phyloP scores from a whole-genome alignment of 371 early-diverging fungal species.

The Mucor velutinosus region DNA sequence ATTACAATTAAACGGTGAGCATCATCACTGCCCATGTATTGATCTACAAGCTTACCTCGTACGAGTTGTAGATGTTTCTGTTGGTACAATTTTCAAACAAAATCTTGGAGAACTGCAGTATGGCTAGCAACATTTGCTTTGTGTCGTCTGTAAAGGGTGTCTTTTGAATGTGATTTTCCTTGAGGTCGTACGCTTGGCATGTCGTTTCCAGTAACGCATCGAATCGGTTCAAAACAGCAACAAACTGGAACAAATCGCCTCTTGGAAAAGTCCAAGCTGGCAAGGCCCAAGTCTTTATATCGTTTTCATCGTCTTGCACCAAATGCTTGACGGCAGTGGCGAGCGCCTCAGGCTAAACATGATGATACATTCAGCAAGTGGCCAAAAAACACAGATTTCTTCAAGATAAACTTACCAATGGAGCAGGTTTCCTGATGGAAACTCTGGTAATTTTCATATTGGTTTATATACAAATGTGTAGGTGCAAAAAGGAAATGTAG shows the following conservation, averaged over 20 bases:
- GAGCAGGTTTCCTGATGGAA: constrained; percentile 8
- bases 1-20: constrained; percentile 54
- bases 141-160: constrained; percentile 54
- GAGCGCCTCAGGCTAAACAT: constrained; percentile 49
- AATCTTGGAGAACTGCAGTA: constrained; percentile 73
- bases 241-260: constrained; percentile 94
- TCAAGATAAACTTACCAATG: neutral
- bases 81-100: constrained; percentile 94
- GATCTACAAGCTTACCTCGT: constrained; percentile 66
- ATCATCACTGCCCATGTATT: constrained; percentile 24
- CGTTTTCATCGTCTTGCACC: constrained; percentile 54
- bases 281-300: constrained; percentile 53
- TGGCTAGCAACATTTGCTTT: constrained; percentile 63
- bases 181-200: constrained; percentile 62
- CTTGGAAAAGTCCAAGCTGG: constrained; percentile 79
- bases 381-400: neutral
- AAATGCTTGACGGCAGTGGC: constrained; percentile 54
- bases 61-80: constrained; percentile 89
- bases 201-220: constrained; percentile 77
- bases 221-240: constrained; percentile 92
- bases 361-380: neutral
- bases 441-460: constrained; percentile 16
- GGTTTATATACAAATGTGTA: neutral
- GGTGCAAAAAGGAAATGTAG: neutral
- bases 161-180: constrained; percentile 51